phyloP scores from a whole-genome alignment of 2,329 filamentous ascomycete species.

The Sporothrix mexicana region DNA sequence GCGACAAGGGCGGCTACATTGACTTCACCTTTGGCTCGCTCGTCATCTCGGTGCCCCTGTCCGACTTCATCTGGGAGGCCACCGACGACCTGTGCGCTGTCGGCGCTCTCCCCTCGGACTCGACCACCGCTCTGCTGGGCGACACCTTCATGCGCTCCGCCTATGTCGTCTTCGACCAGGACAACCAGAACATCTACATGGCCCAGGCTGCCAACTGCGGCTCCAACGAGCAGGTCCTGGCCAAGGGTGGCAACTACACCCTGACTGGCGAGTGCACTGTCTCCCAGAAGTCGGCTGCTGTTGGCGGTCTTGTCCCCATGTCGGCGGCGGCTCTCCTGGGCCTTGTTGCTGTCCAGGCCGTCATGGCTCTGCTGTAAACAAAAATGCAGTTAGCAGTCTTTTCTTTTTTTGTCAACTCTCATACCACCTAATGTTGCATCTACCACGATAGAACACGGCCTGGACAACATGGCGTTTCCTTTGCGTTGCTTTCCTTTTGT shows the following conservation, averaged over 20 bases:
- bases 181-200: constrained; percentile 40
- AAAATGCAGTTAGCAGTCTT: background rate
- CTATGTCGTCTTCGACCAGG: constrained; percentile 41
- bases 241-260: constrained; percentile 30
- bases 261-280: constrained; percentile 39
- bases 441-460: background rate
- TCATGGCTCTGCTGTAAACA: constrained; percentile 28
- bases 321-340: constrained; percentile 20
- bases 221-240: constrained; percentile 39
- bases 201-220: constrained; percentile 41
- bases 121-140: constrained; percentile 38
- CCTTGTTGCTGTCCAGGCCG: constrained; percentile 24
- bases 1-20: constrained; percentile 45
- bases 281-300: background rate
- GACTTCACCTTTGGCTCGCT: constrained; percentile 49
- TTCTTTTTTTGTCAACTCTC: background rate
- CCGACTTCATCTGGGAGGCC: constrained; percentile 46
- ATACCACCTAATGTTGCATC: background rate
- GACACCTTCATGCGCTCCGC: constrained; percentile 42
- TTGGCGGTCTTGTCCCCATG: background rate
- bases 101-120: constrained; percentile 36
- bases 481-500: background rate
- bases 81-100: constrained; percentile 35
- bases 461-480: constrained; percentile 10
- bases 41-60: constrained; percentile 48